Conservation (phyloP, 129 eudicot genomes). For the Ambrosia artemisiifolia region DNA sequence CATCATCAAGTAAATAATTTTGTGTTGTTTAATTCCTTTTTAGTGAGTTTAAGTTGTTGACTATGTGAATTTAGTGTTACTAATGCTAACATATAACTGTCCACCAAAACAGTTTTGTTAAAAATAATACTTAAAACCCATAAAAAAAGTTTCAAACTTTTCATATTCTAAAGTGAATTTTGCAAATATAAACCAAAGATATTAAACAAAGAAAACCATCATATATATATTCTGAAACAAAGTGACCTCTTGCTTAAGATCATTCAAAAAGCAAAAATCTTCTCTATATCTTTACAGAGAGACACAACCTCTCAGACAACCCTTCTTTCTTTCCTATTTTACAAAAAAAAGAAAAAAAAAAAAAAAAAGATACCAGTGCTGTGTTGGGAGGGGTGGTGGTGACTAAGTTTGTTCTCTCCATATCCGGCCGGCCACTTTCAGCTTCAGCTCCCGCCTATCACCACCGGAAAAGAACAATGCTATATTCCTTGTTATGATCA, state of each 20-base stretch:
- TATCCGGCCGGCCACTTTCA: slow-evolving; percentile 67
- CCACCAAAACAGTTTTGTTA: too few relatives aligned
- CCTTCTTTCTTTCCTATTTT: slow-evolving; percentile 34
- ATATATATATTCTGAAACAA: slow-evolving; percentile 24
- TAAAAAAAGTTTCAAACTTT: background rate
- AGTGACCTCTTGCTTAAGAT: slow-evolving; percentile 18
- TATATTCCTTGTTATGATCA: slow-evolving; percentile 51
- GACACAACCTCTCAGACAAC: slow-evolving; percentile 19
- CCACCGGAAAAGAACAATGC: slow-evolving; percentile 69
- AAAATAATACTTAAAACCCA: too few relatives aligned
- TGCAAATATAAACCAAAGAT: background rate
- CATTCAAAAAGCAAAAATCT: slow-evolving; percentile 28
- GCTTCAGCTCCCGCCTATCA: slow-evolving; percentile 59
- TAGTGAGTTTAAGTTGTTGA: too few relatives aligned
- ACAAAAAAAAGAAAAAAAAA: slow-evolving; percentile 9
- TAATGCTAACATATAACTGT: too few relatives aligned
- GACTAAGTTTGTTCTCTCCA: slow-evolving; percentile 51
- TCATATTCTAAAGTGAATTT: background rate
- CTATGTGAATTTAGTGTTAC: too few relatives aligned
- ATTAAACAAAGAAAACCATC: background rate
- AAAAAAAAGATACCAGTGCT: background rate
- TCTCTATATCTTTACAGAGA: slow-evolving; percentile 34
- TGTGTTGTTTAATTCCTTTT: too few relatives aligned
- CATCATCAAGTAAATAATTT: too few relatives aligned
- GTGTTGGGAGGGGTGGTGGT: background rate